These are phyloP conservation scores for Exophiala xenobiotica DNA, from an alignment of 2,329 filamentous ascomycete species.

Conservation along the genomic window DNA sequence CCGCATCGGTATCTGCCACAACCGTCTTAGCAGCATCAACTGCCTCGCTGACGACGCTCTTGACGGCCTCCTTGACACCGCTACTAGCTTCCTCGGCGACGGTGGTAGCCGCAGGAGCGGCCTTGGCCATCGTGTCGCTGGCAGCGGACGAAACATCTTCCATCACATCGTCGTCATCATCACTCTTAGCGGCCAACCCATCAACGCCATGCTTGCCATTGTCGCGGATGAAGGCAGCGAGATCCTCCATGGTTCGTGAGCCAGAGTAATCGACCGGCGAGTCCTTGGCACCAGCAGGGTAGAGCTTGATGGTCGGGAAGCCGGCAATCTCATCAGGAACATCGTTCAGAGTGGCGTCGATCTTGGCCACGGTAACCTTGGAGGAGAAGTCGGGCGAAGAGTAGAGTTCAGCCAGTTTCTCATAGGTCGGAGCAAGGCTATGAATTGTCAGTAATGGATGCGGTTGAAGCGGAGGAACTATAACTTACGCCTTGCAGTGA, in stretches of 20 bases:
- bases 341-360: constrained; percentile 94
- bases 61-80: constrained; percentile 43
- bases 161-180: constrained; percentile 60
- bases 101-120: constrained; percentile 31
- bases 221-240: constrained; percentile 89
- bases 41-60: constrained; percentile 23
- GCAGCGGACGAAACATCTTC: constrained; percentile 52
- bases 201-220: constrained; percentile 87
- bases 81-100: constrained; percentile 61
- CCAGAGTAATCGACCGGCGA: constrained; percentile 83
- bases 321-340: constrained; percentile 95
- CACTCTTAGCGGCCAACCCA: constrained; percentile 58
- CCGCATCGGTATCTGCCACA: constrained; percentile 27
- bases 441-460: constrained; percentile 14
- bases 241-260: constrained; percentile 83
- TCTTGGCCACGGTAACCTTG: constrained; percentile 75
- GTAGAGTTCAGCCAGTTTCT: constrained; percentile 61
- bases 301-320: constrained; percentile 99
- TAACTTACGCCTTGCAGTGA: constrained; percentile 64
- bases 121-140: constrained; percentile 31
- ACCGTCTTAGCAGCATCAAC: constrained; percentile 25
- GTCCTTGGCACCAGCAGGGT: constrained; percentile 83
- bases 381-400: constrained; percentile 49
- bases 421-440: constrained; percentile 65
- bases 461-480: neutral